Percentiles rank a stretch among this genome's conserved stretches.
These are phyloP conservation scores for Rhizoclosmatium hyalinum DNA, from an alignment of 371 early-diverging fungal genomes.

Conservation along the genomic window DNA sequence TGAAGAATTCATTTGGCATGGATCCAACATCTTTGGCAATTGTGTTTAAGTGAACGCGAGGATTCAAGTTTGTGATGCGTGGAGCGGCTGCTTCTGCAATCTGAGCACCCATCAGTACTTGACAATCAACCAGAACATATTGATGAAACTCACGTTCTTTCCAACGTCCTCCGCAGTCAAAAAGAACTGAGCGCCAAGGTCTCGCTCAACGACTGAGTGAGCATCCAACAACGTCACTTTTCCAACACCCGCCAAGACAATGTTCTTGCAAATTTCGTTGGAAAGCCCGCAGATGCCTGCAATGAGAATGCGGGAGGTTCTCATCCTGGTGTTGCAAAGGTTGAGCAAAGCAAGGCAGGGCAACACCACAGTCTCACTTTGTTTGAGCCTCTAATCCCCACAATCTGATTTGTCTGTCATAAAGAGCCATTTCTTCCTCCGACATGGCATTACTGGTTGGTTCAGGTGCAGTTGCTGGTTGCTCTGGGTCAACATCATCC, in stretches of 20 bases:
- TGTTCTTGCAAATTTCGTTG: slow-evolving; percentile 87
- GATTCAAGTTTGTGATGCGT: slow-evolving; percentile 71
- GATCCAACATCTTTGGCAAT: slow-evolving; percentile 55
- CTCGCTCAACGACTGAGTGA: slow-evolving; percentile 59
- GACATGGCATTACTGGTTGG: slow-evolving; percentile 23
- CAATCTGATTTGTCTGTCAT: slow-evolving; percentile 94
- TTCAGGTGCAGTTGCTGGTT: too few species aligned
- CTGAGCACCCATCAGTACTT: slow-evolving; percentile 47
- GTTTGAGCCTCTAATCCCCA: slow-evolving; percentile 95
- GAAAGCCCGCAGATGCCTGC: slow-evolving; percentile 72
- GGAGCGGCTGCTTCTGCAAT: slow-evolving; percentile 68
- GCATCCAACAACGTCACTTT: slow-evolving; percentile 74
- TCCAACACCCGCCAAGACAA: slow-evolving; percentile 90
- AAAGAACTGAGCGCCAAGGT: slow-evolving; percentile 85
- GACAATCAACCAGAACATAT: background rate
- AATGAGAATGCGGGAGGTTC: slow-evolving; percentile 74
- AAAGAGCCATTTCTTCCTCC: slow-evolving; percentile 85
- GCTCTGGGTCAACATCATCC: background rate
- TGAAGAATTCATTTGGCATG: slow-evolving; percentile 62
- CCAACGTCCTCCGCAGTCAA: slow-evolving; percentile 67
- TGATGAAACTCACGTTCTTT: slow-evolving; percentile 59
- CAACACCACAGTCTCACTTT: slow-evolving; percentile 52
- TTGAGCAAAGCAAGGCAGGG: background rate
- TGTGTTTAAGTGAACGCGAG: slow-evolving; percentile 71
- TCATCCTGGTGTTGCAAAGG: slow-evolving; percentile 64